A percentile compares a stretch with the other conserved stretches of the same genome.
Evolutionary conservation across 1,284 basidiomycete species (phyloP).

Genomic region (Pseudozyma sp.): DNA sequence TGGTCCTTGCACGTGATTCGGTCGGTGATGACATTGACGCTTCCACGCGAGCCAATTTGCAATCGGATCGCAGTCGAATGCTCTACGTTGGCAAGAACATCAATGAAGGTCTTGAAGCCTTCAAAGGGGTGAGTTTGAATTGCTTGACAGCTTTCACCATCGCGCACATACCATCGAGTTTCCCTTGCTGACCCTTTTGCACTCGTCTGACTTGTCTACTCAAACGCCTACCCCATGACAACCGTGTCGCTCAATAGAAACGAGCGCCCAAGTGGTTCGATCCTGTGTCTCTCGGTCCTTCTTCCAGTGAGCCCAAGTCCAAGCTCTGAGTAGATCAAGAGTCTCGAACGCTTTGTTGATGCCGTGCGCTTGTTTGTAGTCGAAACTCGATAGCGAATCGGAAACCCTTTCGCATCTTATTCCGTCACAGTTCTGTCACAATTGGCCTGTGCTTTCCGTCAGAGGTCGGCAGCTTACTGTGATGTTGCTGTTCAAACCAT

Average conservation of each 20-base stretch:
- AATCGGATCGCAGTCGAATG: constrained; percentile 73
- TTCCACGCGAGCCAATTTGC: constrained; percentile 73
- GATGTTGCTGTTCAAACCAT: too few species aligned
- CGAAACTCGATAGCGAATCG: too few species aligned
- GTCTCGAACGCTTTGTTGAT: too few species aligned
- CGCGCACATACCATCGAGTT: background rate
- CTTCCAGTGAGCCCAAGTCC: constrained; percentile 6
- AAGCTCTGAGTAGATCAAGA: constrained; percentile 18
- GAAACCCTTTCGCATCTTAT: too few species aligned
- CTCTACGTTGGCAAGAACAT: constrained; percentile 80
- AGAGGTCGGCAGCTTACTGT: too few species aligned
- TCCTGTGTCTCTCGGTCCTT: constrained; percentile 17
- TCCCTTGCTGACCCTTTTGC: too few species aligned
- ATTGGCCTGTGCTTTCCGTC: too few species aligned
- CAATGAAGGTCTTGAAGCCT: constrained; percentile 74
- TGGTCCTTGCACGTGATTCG: constrained; percentile 50
- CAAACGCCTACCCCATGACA: background rate
- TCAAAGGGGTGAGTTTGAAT: constrained; percentile 70
- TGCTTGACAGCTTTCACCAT: background rate
- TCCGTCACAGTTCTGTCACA: too few species aligned
- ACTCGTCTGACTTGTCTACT: background rate
- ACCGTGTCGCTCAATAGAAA: constrained; percentile 35
- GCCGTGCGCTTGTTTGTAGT: background rate
- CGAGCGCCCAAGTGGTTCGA: constrained; percentile 51
- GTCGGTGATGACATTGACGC: constrained; percentile 73